Conservation (phyloP, 1,284 basidiomycete species). For the Anthracocystis walkeri region DNA sequence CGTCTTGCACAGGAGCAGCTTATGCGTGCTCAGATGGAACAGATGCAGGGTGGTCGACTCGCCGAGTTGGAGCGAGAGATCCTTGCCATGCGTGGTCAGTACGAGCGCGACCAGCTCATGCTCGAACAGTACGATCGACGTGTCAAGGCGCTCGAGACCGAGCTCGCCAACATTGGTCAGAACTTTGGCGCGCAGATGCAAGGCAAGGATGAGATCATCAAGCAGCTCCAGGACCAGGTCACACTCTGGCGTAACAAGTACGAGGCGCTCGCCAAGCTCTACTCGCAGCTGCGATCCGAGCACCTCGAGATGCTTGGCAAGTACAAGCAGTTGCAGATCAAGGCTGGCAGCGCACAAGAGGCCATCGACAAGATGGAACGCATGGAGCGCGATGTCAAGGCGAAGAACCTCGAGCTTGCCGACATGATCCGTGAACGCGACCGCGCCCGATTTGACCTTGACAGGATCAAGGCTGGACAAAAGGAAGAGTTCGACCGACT, state of each 20-base stretch:
- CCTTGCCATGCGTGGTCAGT: constrained; percentile 93
- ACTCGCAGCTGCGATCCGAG: constrained; percentile 96
- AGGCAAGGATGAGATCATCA: constrained; percentile 95
- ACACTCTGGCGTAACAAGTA: constrained; percentile 98
- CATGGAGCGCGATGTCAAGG: constrained; percentile 97
- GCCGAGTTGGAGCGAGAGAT: constrained; percentile 90
- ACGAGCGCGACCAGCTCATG: constrained; percentile 97
- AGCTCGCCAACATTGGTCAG: constrained; percentile 81
- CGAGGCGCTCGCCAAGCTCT: constrained; percentile 96
- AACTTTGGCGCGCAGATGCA: constrained; percentile 88
- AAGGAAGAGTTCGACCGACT: constrained; percentile 95
- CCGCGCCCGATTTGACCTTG: constrained; percentile 94
- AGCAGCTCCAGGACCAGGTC: constrained; percentile 96
- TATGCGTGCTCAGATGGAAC: constrained; percentile 79
- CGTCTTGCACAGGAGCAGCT: constrained; percentile 89
- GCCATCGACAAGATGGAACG: constrained; percentile 99
- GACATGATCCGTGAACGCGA: constrained; percentile 99
- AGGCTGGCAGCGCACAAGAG: constrained; percentile 97
- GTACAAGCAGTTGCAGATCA: constrained; percentile 97
- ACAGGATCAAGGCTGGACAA: constrained; percentile 88
- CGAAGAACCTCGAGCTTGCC: constrained; percentile 96
- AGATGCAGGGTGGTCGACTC: constrained; percentile 73
- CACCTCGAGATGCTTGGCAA: constrained; percentile 97
- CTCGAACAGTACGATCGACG: constrained; percentile 97
- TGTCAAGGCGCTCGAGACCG: constrained; percentile 94